Percentiles rank a stretch among this genome's conserved stretches.
These are phyloP conservation scores for Zopfia rhizophila DNA, from an alignment of 2,329 filamentous ascomycete genomes.

Conservation along the genomic window DNA sequence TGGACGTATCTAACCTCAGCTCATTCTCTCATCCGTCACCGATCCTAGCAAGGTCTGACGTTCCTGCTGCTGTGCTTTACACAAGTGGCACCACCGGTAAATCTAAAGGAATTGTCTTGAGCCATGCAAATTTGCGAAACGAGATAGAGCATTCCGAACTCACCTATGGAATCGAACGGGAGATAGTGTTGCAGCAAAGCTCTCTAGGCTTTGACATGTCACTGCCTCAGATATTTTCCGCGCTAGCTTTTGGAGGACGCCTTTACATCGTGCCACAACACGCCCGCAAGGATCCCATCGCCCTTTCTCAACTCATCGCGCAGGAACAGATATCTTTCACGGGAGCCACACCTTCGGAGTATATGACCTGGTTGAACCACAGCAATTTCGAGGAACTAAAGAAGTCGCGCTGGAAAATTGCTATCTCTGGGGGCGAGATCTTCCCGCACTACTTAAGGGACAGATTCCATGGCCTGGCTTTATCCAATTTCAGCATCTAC, in stretches of 20 bases:
- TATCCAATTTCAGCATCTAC: neutral
- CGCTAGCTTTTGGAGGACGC: conserved; percentile 51
- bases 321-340: conserved; percentile 50
- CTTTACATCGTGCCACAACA: conserved; percentile 45
- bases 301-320: conserved; percentile 48
- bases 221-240: conserved; percentile 53
- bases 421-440: conserved; percentile 30
- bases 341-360: conserved; percentile 54
- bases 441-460: conserved; percentile 1
- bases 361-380: conserved; percentile 31
- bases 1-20: conserved; percentile 1
- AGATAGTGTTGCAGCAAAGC: conserved; percentile 63
- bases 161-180: conserved; percentile 29
- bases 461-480: conserved; percentile 2
- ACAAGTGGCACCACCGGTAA: conserved; percentile 22
- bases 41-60: conserved; percentile 39
- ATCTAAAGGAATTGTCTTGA: conserved; percentile 21
- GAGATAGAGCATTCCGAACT: conserved; percentile 32
- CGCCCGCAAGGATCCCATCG: conserved; percentile 44
- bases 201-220: conserved; percentile 54
- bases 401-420: conserved; percentile 37
- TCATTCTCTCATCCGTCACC: neutral
- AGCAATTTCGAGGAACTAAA: conserved; percentile 23
- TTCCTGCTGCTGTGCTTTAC: conserved; percentile 15
- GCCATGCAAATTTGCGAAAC: conserved; percentile 33